These are phyloP conservation scores for Pichia sp. DNA, from an alignment of 1,139 yeast species.

Conservation along the genomic window DNA sequence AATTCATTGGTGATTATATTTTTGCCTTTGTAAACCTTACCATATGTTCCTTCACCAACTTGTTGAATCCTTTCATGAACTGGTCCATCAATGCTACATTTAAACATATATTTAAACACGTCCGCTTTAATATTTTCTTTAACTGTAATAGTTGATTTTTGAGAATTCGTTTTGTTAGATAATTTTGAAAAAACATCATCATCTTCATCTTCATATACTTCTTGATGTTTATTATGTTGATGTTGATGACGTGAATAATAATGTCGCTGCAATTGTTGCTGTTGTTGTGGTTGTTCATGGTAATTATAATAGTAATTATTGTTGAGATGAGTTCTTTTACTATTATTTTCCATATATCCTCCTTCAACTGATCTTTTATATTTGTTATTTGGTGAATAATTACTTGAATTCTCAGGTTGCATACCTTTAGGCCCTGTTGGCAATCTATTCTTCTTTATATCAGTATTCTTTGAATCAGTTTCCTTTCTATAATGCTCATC, in stretches of 20 bases:
- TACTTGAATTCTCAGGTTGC: neutral
- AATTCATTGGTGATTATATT: constrained; percentile 60
- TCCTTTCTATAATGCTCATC: too few species aligned
- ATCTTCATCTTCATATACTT: constrained; percentile 9
- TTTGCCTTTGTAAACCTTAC: constrained; percentile 51
- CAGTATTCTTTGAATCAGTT: too few species aligned
- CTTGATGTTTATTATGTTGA: neutral
- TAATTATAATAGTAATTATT: neutral
- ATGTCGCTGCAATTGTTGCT: too few species aligned
- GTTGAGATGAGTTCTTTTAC: too few species aligned
- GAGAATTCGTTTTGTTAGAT: neutral
- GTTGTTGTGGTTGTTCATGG: neutral
- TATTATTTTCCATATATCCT: too few species aligned
- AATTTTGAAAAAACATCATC: constrained; percentile 13
- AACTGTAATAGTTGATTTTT: neutral
- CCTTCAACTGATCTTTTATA: neutral
- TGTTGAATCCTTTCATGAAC: constrained; percentile 31
- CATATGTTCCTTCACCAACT: constrained; percentile 41
- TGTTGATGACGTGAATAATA: neutral
- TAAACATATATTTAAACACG: constrained; percentile 22
- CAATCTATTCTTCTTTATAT: too few species aligned
- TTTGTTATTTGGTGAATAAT: neutral
- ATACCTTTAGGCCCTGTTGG: constrained; percentile 21
- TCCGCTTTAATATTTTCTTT: neutral
- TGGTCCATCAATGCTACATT: constrained; percentile 17